Percentiles rank a stretch among this genome's conserved stretches.
Evolutionary conservation across 164 flowering plant species (phyloP).

Genomic region (Kingdonia uniflora): DNA sequence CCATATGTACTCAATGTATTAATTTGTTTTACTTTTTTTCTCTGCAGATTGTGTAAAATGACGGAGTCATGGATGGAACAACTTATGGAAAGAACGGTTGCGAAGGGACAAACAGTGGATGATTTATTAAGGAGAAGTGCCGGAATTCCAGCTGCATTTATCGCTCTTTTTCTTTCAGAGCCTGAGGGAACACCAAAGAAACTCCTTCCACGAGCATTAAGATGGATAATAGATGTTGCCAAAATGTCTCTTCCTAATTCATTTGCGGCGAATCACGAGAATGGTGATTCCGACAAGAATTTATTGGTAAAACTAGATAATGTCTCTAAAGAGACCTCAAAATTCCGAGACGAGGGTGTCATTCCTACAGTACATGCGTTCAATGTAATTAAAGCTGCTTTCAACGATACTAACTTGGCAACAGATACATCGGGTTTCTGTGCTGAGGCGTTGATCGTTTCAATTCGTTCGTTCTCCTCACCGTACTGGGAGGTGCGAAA

Average conservation of each 20-base stretch:
- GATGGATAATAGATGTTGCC: slow-evolving; percentile 81
- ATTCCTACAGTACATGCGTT: slow-evolving; percentile 96
- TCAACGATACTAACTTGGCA: slow-evolving; percentile 87
- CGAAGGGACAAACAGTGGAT: slow-evolving; percentile 87
- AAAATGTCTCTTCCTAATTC: slow-evolving; percentile 28
- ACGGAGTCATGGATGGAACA: slow-evolving; percentile 97
- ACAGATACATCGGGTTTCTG: slow-evolving; percentile 89
- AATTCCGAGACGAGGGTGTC: slow-evolving; percentile 87
- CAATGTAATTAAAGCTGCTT: slow-evolving; percentile 86
- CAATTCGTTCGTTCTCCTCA: slow-evolving; percentile 85
- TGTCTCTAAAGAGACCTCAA: slow-evolving; percentile 33
- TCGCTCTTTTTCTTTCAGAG: slow-evolving; percentile 89
- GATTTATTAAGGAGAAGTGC: slow-evolving; percentile 95
- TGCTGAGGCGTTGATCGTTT: slow-evolving; percentile 86
- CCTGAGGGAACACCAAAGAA: slow-evolving; percentile 96
- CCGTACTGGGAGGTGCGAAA: slow-evolving; percentile 95
- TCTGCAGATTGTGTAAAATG: slow-evolving; percentile 69
- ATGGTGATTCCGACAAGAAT: slow-evolving; percentile 5
- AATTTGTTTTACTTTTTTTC: background rate
- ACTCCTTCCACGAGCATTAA: slow-evolving; percentile 76
- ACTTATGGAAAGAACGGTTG: slow-evolving; percentile 82
- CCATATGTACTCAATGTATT: background rate
- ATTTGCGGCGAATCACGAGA: slow-evolving; percentile 12
- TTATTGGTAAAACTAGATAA: slow-evolving; percentile 13
- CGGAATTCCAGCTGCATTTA: slow-evolving; percentile 95